Evolutionary conservation across 2,329 filamentous ascomycete species (phyloP).

Genomic region (Ophiobolus disseminans): DNA sequence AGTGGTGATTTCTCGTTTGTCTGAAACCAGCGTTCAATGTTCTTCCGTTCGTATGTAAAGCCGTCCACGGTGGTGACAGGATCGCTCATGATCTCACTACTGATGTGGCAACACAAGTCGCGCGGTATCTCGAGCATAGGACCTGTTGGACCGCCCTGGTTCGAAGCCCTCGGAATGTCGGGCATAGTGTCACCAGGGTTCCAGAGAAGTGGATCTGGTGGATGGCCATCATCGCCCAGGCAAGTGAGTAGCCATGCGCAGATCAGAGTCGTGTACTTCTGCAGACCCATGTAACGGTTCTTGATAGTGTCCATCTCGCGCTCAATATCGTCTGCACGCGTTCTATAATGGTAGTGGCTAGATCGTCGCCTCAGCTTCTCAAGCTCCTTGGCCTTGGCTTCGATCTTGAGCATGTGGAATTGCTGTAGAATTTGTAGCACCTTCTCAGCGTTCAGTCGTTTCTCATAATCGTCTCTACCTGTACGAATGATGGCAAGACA

Average conservation of each 20-base stretch:
- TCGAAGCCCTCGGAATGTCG: constrained; percentile 1
- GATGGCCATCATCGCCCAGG: neutral
- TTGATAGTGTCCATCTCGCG: constrained; percentile 1
- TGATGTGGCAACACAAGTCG: constrained; percentile 42
- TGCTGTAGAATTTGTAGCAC: constrained; percentile 22
- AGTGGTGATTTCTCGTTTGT: constrained; percentile 40
- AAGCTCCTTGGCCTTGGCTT: constrained; percentile 1
- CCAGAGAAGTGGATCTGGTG: constrained; percentile 30
- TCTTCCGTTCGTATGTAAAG: constrained; percentile 43
- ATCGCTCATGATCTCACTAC: constrained; percentile 41
- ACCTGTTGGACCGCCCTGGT: neutral
- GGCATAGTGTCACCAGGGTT: constrained; percentile 29
- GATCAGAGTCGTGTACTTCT: constrained; percentile 5
- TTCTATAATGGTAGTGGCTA: neutral
- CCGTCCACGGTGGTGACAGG: constrained; percentile 43
- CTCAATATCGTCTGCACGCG: neutral
- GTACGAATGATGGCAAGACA: constrained; percentile 32
- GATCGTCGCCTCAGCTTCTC: neutral
- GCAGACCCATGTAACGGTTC: constrained; percentile 2
- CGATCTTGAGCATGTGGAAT: constrained; percentile 14
- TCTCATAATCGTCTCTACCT: constrained; percentile 7
- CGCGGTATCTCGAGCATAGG: constrained; percentile 29
- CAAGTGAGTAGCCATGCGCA: constrained; percentile 10
- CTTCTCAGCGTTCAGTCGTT: constrained; percentile 17
- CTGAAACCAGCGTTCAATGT: constrained; percentile 46